phyloP scores from a whole-genome alignment of 1,284 basidiomycete species.

The Xerocomus amazonicus region DNA sequence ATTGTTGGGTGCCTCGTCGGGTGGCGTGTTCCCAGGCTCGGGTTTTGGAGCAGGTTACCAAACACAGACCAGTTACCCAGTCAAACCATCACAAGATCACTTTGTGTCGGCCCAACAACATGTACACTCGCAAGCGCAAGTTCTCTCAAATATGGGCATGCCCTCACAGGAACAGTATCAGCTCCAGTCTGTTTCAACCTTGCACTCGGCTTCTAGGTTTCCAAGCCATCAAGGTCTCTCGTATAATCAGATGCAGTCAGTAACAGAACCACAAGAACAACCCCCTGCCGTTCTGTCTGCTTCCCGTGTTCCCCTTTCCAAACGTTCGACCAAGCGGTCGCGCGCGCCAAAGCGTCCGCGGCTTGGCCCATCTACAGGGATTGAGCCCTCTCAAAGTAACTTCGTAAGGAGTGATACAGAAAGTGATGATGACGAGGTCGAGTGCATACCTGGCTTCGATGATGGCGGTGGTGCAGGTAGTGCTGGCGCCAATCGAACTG shows the following conservation, averaged over 20 bases:
- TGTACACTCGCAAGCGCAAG: slow-evolving; percentile 5
- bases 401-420: slow-evolving; percentile 28
- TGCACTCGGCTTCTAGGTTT: slow-evolving; percentile 7
- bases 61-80: slow-evolving; percentile 3
- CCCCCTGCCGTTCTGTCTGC: neutral
- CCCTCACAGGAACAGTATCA: slow-evolving; percentile 14
- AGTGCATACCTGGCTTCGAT: slow-evolving; percentile 18
- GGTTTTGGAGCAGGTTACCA: slow-evolving; percentile 2
- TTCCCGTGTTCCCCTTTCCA: neutral
- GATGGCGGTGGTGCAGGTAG: slow-evolving; percentile 2
- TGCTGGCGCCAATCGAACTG: neutral
- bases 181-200: slow-evolving; percentile 3
- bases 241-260: slow-evolving; percentile 4
- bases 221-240: slow-evolving; percentile 1
- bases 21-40: neutral
- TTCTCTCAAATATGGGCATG: neutral
- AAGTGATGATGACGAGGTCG: slow-evolving; percentile 31
- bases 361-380: neutral
- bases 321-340: slow-evolving; percentile 18
- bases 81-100: slow-evolving; percentile 6
- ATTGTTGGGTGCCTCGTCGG: neutral
- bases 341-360: slow-evolving; percentile 24
- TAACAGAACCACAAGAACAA: slow-evolving; percentile 4
- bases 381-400: slow-evolving; percentile 4
- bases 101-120: slow-evolving; percentile 7